Conservation (phyloP, 768 basidiomycete species). For the Dentipellis sp. region DNA sequence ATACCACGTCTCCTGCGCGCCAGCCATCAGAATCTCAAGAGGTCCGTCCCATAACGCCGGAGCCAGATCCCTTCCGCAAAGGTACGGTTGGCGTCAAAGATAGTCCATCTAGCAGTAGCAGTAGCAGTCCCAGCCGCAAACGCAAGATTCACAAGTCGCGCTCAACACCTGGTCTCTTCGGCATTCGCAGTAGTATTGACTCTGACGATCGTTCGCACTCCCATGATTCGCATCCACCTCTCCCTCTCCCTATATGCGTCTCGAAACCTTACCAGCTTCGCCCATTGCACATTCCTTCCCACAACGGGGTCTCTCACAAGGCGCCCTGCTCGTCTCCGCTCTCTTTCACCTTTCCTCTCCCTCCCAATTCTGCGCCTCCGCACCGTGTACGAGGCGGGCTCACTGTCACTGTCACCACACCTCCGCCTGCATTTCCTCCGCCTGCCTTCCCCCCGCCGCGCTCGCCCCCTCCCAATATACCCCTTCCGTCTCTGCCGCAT, state of each 20-base stretch:
- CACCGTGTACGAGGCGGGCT: constrained; percentile 1
- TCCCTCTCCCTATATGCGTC: not conserved
- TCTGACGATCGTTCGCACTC: not conserved
- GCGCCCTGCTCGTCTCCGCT: constrained; percentile 3
- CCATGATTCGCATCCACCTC: not conserved
- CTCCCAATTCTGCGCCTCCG: constrained; percentile 1
- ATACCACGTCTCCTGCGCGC: not conserved
- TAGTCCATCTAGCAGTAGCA: not conserved
- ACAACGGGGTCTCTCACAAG: not conserved
- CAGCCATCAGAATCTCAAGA: not conserved
- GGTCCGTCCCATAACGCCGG: constrained; percentile 10
- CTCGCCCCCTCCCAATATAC: not conserved
- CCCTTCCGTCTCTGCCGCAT: not conserved
- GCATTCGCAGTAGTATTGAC: constrained; percentile 4
- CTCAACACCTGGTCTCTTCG: constrained; percentile 3
- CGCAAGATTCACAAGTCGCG: not conserved
- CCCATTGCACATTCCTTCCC: not conserved
- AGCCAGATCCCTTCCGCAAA: constrained; percentile 14
- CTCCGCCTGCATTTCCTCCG: constrained; percentile 5
- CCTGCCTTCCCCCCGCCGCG: constrained; percentile 1
- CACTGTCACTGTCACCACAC: constrained; percentile 3
- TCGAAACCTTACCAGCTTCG: not conserved
- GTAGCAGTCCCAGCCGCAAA: not conserved
- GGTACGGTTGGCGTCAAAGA: not conserved
- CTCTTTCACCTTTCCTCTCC: constrained; percentile 12